A percentile compares a stretch with the other conserved stretches of the same genome.
Evolutionary conservation across 306 rosid genomes (phyloP).

Genomic region (Lagenaria siceraria): DNA sequence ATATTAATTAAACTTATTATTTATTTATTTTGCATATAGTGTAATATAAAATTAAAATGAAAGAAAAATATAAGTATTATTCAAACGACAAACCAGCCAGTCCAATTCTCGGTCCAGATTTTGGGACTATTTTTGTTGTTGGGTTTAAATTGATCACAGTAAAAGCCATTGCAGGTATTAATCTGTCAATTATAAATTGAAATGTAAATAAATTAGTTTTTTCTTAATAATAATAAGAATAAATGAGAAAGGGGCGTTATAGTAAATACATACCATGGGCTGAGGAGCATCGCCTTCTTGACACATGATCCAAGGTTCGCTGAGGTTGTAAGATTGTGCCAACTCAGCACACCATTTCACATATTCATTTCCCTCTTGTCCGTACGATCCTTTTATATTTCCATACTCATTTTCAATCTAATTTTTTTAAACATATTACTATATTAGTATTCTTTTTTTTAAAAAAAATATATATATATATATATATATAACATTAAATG

Average conservation of each 20-base stretch:
- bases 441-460: too few relatives aligned
- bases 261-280: slow-evolving; percentile 15
- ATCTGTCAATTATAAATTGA: neutral
- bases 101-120: slow-evolving; percentile 63
- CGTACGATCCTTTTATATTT: slow-evolving; percentile 29
- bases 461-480: neutral
- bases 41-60: too few relatives aligned
- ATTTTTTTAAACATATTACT: neutral
- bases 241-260: neutral
- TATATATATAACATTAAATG: too few relatives aligned
- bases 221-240: too few relatives aligned
- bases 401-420: slow-evolving; percentile 52
- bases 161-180: slow-evolving; percentile 43
- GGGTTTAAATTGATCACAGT: slow-evolving; percentile 40
- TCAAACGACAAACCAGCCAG: slow-evolving; percentile 23
- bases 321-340: slow-evolving; percentile 23
- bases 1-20: neutral
- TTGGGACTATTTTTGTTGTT: slow-evolving; percentile 36
- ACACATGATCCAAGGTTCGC: slow-evolving; percentile 64
- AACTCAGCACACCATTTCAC: slow-evolving; percentile 40
- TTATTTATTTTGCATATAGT: too few relatives aligned
- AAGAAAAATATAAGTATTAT: neutral
- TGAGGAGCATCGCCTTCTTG: slow-evolving; percentile 35
- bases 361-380: slow-evolving; percentile 39
- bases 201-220: neutral